Percentiles rank a stretch among this genome's conserved stretches.
Evolutionary conservation across 176 grass and related monocot genomes (phyloP).

Genomic region (Juncus inflexus): DNA sequence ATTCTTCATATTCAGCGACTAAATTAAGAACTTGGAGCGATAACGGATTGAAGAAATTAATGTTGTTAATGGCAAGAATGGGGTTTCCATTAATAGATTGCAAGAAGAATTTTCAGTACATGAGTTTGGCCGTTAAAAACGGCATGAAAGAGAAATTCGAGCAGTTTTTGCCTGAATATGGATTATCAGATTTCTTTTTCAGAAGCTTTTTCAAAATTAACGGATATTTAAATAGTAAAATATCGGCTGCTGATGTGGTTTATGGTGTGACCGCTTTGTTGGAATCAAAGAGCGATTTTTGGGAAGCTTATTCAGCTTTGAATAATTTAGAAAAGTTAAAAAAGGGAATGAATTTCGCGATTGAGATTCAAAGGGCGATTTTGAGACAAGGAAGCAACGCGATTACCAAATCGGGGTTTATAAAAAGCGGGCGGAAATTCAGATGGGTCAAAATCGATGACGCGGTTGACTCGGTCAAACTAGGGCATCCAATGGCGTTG

Average conservation of each 20-base stretch:
- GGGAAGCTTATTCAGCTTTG: constrained; percentile 77
- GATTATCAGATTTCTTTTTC: constrained; percentile 85
- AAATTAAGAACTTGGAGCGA: constrained; percentile 89
- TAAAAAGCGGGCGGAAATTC: constrained; percentile 71
- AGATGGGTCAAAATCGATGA: constrained; percentile 87
- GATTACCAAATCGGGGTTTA: constrained; percentile 74
- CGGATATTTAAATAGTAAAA: constrained; percentile 56
- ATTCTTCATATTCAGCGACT: constrained; percentile 82
- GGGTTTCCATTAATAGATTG: constrained; percentile 76
- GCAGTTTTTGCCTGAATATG: constrained; percentile 77
- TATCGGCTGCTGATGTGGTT: constrained; percentile 91
- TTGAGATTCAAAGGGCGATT: constrained; percentile 79
- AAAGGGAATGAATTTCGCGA: constrained; percentile 74
- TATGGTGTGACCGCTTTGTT: constrained; percentile 78
- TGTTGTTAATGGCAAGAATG: constrained; percentile 85
- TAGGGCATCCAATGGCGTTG: constrained; percentile 75
- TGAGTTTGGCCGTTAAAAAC: constrained; percentile 87
- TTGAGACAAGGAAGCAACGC: constrained; percentile 82
- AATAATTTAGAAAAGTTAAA: constrained; percentile 64
- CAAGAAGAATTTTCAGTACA: constrained; percentile 92
- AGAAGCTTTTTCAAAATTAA: constrained; percentile 75
- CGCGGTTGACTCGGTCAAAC: constrained; percentile 47
- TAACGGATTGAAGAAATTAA: constrained; percentile 89
- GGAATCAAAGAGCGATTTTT: constrained; percentile 60
- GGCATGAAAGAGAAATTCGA: constrained; percentile 88